Conservation (phyloP, 306 rosid species). For the Albizia julibrissin region DNA sequence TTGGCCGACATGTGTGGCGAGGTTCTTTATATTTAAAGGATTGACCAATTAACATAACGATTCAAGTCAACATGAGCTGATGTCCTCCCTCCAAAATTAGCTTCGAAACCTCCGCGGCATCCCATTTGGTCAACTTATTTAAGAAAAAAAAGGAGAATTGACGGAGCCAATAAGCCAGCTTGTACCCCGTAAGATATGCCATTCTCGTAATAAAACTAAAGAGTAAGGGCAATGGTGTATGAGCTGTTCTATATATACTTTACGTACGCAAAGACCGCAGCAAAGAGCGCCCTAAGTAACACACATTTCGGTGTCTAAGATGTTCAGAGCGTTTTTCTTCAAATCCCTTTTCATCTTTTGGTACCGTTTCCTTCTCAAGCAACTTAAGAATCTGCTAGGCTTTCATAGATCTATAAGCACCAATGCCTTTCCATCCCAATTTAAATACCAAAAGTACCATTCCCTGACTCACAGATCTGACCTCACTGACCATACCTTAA, state of each 20-base stretch:
- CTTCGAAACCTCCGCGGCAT: neutral
- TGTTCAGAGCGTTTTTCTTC: conserved; percentile 52
- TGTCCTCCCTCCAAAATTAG: neutral
- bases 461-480: conserved; percentile 49
- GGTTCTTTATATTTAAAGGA: neutral
- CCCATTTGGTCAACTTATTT: neutral
- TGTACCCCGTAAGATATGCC: conserved; percentile 7
- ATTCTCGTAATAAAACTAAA: conserved; percentile 36
- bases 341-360: conserved; percentile 56
- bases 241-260: conserved; percentile 31
- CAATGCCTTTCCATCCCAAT: conserved; percentile 35
- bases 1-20: neutral
- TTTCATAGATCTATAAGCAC: conserved; percentile 38
- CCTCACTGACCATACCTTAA: conserved; percentile 45
- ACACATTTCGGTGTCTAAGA: conserved; percentile 27
- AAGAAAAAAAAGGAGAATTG: neutral
- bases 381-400: conserved; percentile 31
- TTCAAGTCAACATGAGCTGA: neutral
- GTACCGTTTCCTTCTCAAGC: conserved; percentile 54
- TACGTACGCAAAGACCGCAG: neutral
- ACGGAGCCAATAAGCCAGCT: conserved; percentile 12
- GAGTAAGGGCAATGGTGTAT: conserved; percentile 30
- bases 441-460: conserved; percentile 40
- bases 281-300: neutral
- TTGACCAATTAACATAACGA: neutral